A percentile compares a stretch with the other conserved stretches of the same genome.
Conservation (phyloP, 2,329 filamentous ascomycete species). For the Aspergillus sergii region DNA sequence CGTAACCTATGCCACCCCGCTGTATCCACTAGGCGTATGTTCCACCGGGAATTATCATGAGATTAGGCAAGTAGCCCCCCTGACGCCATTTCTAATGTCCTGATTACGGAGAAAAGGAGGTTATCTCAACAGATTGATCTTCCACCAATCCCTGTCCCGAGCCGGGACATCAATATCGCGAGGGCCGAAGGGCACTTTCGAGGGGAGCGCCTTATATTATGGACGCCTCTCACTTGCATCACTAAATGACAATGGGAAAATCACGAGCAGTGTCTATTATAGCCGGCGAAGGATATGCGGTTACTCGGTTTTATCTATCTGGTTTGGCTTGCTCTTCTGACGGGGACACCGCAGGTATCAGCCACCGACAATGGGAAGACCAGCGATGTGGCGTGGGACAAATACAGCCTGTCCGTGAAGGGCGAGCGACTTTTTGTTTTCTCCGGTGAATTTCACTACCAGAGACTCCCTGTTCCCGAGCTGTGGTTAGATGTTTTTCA, state of each 20-base stretch:
- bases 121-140: conserved; percentile 6
- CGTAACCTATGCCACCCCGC: neutral
- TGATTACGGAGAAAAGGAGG: conserved; percentile 7
- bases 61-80: neutral
- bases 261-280: neutral
- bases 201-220: neutral
- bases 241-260: neutral
- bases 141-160: conserved; percentile 30
- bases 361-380: conserved; percentile 46
- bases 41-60: neutral
- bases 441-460: conserved; percentile 57
- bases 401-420: conserved; percentile 54
- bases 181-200: conserved; percentile 18
- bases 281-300: conserved; percentile 19
- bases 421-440: conserved; percentile 53
- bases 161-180: conserved; percentile 26
- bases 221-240: neutral
- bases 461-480: conserved; percentile 56
- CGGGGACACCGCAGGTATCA: conserved; percentile 10
- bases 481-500: conserved; percentile 59
- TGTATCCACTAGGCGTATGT: neutral
- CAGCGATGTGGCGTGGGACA: conserved; percentile 54
- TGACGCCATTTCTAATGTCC: conserved; percentile 14
- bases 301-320: conserved; percentile 20
- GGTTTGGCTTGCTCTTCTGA: conserved; percentile 17